Base-by-base conservation (phyloP, 2,329 filamentous ascomycete genomes). In the Diatrype stigma region DNA sequence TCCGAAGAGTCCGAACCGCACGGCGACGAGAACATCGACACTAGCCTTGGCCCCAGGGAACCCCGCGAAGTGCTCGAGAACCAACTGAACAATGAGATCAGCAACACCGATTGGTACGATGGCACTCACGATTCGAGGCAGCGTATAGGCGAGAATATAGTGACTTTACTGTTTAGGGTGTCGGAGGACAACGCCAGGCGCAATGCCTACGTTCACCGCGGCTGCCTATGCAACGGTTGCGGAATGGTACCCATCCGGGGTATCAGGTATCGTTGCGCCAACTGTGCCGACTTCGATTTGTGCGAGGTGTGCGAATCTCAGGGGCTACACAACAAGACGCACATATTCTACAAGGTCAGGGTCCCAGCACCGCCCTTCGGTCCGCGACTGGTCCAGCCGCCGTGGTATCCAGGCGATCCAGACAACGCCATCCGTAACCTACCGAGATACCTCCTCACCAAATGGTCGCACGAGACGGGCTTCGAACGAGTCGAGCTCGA, bases 271-370 rank as follows among this genome's bases (percentile, higher is more conserved):
- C 87, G 92, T 53, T 99, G 94, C 70, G 86, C 91, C 60, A 97
- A 99, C 72, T 99, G 94, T 67, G 84, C 89, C 57, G 93, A 99
- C 70, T 97, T 91, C 66, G 94, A 99, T 66, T 82, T 99, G 2
- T 99, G 94, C 73, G 91, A 96, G 65, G 86, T 86, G 7, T 99
- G 94, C 71, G 93, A 99, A 71, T 82, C 89, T 5, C 82, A 85
- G 60, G 82, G 82, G 21, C 71, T 86, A 2, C 93, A 96, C 65
- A 84, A 81, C 63, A 95, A 93, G 68, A 96, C 91, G 1, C 94
- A 99, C 69, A 82, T 97, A 44, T 97, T 99, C 71, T 96, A 95
- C 78, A 97, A 97, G 69, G 89, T 99, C 64, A 86, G 86, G 50
- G 86, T 97, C 11, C 94, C 94, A 1, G 88, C 91, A 1, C 90